A percentile compares a stretch with the other conserved stretches of the same genome.
Evolutionary conservation across 2,329 filamentous ascomycete genomes (phyloP).

Genomic region (Fulvia fulva): DNA sequence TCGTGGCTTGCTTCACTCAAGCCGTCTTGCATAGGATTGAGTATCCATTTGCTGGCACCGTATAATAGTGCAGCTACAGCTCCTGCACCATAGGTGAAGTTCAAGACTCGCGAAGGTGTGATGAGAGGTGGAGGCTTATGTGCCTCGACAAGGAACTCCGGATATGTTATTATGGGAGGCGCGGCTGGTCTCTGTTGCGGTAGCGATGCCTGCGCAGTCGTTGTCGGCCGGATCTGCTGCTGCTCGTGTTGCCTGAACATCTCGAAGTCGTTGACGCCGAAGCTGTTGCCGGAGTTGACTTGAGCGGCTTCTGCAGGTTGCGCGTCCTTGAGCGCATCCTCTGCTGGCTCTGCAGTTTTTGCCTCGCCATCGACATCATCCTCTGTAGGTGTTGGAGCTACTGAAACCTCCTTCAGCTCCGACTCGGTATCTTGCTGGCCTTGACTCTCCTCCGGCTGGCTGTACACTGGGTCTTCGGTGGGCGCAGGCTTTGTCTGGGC

Average conservation of each 20-base stretch:
- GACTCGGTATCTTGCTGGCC: background rate
- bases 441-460: constrained; percentile 12
- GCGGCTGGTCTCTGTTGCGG: constrained; percentile 38
- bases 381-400: constrained; percentile 3
- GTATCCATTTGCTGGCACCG: constrained; percentile 64
- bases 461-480: constrained; percentile 19
- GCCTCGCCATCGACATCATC: background rate
- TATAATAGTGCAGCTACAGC: constrained; percentile 59
- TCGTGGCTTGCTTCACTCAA: constrained; percentile 56
- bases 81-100: constrained; percentile 54
- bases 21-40: constrained; percentile 57
- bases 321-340: background rate
- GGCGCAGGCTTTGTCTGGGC: constrained; percentile 12
- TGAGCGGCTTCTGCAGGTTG: background rate
- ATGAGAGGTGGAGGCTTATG: constrained; percentile 57
- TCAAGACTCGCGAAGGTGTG: constrained; percentile 53
- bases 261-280: constrained; percentile 25
- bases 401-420: constrained; percentile 3
- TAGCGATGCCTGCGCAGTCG: constrained; percentile 6
- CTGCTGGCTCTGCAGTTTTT: background rate
- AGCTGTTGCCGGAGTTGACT: constrained; percentile 9
- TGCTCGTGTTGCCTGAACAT: constrained; percentile 24
- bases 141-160: constrained; percentile 59
- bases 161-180: constrained; percentile 63
- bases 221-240: constrained; percentile 19